Conservation (phyloP, 2,329 filamentous ascomycete genomes). For the Verruconis gallopava region DNA sequence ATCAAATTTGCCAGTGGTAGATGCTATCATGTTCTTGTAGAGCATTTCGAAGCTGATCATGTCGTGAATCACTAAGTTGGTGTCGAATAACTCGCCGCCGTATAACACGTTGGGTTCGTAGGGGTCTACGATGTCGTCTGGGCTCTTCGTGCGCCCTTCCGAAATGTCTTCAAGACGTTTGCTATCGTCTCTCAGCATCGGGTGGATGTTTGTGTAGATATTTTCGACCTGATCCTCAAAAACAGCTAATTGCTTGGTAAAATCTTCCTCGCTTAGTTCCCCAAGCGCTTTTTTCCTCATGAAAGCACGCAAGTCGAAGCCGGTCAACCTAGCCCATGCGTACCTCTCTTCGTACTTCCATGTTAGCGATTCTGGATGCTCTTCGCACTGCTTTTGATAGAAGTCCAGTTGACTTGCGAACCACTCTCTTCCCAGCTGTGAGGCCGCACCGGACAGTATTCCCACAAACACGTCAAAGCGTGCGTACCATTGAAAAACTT, state of each 20-base stretch:
- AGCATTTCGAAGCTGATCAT: constrained; percentile 69
- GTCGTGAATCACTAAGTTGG: constrained; percentile 64
- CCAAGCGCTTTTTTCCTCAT: constrained; percentile 56
- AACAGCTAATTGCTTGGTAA: constrained; percentile 46
- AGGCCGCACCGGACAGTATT: constrained; percentile 66
- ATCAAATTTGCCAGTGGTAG: constrained; percentile 23
- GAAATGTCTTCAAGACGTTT: constrained; percentile 53
- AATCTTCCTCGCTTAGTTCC: constrained; percentile 51
- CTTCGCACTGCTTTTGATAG: constrained; percentile 44
- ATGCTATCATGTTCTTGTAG: constrained; percentile 61
- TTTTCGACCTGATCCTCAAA: constrained; percentile 33
- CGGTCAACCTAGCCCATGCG: constrained; percentile 56
- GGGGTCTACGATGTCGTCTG: constrained; percentile 60
- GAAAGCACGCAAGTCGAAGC: constrained; percentile 66
- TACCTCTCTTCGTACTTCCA: constrained; percentile 57
- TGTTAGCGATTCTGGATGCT: constrained; percentile 48
- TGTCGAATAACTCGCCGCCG: constrained; percentile 54
- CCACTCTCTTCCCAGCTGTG: constrained; percentile 66
- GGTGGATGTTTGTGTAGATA: constrained; percentile 42
- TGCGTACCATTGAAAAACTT: constrained; percentile 77
- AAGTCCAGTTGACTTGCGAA: constrained; percentile 52
- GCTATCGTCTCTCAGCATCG: constrained; percentile 45
- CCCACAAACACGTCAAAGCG: constrained; percentile 79
- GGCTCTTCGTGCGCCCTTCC: constrained; percentile 36
- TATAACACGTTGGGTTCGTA: constrained; percentile 59